These are phyloP conservation scores for Ceratocystis colombiana DNA, from an alignment of 2,329 filamentous ascomycete genomes.

Conservation along the genomic window DNA sequence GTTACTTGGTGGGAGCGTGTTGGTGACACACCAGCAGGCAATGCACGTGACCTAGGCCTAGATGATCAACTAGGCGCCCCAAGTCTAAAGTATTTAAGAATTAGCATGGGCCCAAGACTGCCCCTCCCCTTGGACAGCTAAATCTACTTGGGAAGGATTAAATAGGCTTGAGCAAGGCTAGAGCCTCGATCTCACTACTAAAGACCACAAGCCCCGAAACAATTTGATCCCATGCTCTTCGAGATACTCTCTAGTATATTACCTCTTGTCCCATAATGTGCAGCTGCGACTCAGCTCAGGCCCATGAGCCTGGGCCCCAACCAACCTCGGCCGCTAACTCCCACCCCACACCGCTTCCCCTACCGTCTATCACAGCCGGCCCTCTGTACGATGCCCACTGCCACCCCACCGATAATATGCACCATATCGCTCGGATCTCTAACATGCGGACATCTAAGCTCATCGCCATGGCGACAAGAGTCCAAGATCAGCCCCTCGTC, in stretches of 20 bases:
- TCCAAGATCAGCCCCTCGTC: conserved; percentile 66
- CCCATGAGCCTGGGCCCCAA: not conserved
- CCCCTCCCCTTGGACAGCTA: no score
- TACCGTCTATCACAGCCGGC: conserved; percentile 29
- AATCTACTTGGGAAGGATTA: no score
- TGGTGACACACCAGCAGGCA: no score
- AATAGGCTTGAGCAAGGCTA: no score
- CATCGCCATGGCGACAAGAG: conserved; percentile 67
- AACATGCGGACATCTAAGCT: conserved; percentile 56
- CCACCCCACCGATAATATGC: conserved; percentile 71
- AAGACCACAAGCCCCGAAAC: no score
- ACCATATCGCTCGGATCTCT: conserved; percentile 47
- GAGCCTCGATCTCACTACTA: no score
- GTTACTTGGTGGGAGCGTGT: no score
- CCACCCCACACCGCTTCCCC: not conserved
- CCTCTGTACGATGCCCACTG: conserved; percentile 72
- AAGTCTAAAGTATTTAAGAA: no score
- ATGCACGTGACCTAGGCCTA: no score
- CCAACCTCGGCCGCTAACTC: not conserved
- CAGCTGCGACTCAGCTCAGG: not conserved
- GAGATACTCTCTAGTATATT: not conserved
- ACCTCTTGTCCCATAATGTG: not conserved
- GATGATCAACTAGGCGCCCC: no score
- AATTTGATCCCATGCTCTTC: not conserved
- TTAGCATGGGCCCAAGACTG: no score